Evolutionary conservation across 768 basidiomycete species (phyloP).

Genomic region (Serendipita sp.): DNA sequence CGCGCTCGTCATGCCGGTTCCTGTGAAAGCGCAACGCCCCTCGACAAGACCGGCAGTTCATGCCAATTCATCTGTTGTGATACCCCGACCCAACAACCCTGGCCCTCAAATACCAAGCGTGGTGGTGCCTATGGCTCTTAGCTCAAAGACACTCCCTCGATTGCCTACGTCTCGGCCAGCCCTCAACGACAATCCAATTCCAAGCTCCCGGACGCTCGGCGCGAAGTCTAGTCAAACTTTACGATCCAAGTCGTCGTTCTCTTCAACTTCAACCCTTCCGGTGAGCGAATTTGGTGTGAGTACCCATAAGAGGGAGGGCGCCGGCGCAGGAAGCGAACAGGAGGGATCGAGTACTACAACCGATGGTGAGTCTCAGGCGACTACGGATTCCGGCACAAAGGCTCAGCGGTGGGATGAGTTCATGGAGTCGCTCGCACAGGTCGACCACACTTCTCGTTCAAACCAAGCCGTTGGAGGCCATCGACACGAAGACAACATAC

Average conservation of each 20-base stretch:
- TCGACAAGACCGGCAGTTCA: neutral
- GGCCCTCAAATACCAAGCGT: neutral
- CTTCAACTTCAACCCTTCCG: neutral
- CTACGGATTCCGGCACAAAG: neutral
- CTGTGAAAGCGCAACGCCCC: neutral
- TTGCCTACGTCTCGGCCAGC: neutral
- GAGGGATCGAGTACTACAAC: neutral
- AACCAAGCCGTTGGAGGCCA: neutral
- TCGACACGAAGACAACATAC: neutral
- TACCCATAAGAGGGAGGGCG: neutral
- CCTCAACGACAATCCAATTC: neutral
- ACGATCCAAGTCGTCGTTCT: neutral
- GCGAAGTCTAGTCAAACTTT: neutral
- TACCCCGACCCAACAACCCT: neutral
- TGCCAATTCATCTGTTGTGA: neutral
- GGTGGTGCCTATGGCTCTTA: neutral
- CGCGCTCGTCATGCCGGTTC: conserved; percentile 1
- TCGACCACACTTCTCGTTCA: neutral
- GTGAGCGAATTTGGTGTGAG: conserved; percentile 1
- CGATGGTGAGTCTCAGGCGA: conserved; percentile 1
- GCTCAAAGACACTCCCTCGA: conserved; percentile 1
- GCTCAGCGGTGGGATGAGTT: conserved; percentile 1
- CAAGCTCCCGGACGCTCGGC: neutral
- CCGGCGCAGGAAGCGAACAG: neutral
- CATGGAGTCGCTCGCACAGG: neutral